Percentiles rank a stretch among this genome's conserved stretches.
Conservation (phyloP, 139 green algal genomes). For the Tetratostichococcus sp. region DNA sequence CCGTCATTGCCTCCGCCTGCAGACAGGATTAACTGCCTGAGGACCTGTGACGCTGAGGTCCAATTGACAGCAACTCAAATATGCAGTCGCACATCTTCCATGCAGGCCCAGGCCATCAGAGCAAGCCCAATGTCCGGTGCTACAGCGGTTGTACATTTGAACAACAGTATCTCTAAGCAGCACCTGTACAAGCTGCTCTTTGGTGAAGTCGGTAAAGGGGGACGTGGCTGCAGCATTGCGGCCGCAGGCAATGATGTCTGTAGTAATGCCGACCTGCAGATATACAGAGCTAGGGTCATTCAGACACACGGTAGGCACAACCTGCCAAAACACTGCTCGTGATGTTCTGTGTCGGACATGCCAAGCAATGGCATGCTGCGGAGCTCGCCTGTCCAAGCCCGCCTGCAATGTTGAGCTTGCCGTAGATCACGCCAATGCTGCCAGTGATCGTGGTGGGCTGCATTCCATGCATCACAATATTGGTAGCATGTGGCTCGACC, state of each 20-base stretch:
- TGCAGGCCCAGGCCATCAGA: too few species aligned
- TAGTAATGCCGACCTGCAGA: slow-evolving; percentile 20
- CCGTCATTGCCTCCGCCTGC: slow-evolving; percentile 10
- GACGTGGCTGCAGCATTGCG: slow-evolving; percentile 37
- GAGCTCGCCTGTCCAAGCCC: background rate
- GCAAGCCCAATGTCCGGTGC: too few species aligned
- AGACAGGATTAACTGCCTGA: background rate
- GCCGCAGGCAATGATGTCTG: slow-evolving; percentile 25
- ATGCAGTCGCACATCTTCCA: too few species aligned
- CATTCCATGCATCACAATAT: too few species aligned
- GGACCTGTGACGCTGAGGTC: too few species aligned
- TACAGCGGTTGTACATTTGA: too few species aligned
- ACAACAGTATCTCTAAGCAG: too few species aligned
- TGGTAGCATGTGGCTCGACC: too few species aligned
- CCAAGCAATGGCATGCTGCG: background rate
- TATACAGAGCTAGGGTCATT: too few species aligned
- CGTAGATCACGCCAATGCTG: slow-evolving; percentile 63
- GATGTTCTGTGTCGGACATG: too few species aligned
- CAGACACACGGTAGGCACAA: too few species aligned
- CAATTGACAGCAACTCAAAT: background rate
- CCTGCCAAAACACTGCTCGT: too few species aligned
- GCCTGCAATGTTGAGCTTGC: slow-evolving; percentile 18
- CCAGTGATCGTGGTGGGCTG: slow-evolving; percentile 85
- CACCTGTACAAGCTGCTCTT: slow-evolving; percentile 9
- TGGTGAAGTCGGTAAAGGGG: slow-evolving; percentile 21